phyloP scores from a whole-genome alignment of 2,329 filamentous ascomycete genomes.

The Aspergillus pseudotamarii region DNA sequence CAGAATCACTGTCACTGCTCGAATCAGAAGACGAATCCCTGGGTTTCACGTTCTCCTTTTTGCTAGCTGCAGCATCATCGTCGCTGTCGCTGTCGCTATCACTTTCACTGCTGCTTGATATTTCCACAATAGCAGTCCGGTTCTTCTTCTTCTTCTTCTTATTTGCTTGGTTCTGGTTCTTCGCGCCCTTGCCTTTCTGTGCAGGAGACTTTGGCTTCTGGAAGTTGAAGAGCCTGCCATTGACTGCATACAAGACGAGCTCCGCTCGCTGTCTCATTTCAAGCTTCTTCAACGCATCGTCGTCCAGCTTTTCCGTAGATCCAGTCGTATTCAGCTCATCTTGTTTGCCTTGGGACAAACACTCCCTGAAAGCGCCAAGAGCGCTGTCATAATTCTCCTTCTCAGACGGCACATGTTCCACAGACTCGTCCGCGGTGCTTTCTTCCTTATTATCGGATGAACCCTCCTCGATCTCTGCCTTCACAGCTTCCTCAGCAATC shows the following conservation, averaged over 20 bases:
- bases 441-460: conserved; percentile 20
- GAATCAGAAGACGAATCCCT: conserved; percentile 18
- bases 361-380: conserved; percentile 51
- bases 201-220: conserved; percentile 27
- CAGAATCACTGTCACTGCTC: conserved; percentile 18
- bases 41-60: conserved; percentile 17
- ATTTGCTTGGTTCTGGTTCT: conserved; percentile 21
- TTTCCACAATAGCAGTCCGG: conserved; percentile 43
- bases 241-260: conserved; percentile 39
- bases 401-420: conserved; percentile 16
- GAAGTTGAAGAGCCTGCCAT: conserved; percentile 31
- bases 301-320: conserved; percentile 25
- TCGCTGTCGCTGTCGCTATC: conserved; percentile 32
- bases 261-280: conserved; percentile 43
- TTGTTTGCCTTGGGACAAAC: conserved; percentile 29
- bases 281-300: conserved; percentile 32
- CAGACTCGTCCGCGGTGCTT: conserved; percentile 18
- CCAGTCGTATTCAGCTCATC: conserved; percentile 27
- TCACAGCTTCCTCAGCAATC: conserved; percentile 63
- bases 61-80: conserved; percentile 15
- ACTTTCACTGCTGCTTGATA: conserved; percentile 46
- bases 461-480: conserved; percentile 37
- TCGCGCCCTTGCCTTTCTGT: conserved; percentile 23
- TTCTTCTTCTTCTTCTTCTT: conserved; percentile 47
- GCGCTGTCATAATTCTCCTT: conserved; percentile 50